Percentiles rank a stretch among this genome's conserved stretches.
Evolutionary conservation across 2,329 filamentous ascomycete genomes (phyloP).

Genomic region (Monilinia fructigena): DNA sequence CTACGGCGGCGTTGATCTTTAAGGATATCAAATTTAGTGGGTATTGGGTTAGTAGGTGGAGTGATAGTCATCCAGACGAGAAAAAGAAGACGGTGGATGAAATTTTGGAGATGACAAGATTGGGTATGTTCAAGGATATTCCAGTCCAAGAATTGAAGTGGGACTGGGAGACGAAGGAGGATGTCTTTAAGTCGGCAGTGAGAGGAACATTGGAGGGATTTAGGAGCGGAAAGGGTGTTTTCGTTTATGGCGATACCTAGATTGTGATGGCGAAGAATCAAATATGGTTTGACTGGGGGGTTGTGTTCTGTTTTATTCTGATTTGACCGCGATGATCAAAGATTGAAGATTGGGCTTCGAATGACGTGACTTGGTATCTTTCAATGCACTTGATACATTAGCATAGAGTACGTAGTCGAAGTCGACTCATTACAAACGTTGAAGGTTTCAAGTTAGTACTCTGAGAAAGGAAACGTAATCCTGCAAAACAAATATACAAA

Average conservation of each 20-base stretch:
- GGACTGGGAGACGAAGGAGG: slow-evolving; percentile 75
- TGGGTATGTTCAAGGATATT: slow-evolving; percentile 76
- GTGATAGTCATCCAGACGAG: slow-evolving; percentile 67
- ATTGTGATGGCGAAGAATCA: background rate
- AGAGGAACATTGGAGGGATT: slow-evolving; percentile 83
- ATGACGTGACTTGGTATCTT: background rate
- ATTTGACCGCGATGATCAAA: background rate
- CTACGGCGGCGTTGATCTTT: slow-evolving; percentile 87
- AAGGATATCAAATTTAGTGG: slow-evolving; percentile 85
- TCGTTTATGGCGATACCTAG: slow-evolving; percentile 66
- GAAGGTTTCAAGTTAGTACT: background rate
- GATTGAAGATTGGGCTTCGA: background rate
- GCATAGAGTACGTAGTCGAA: background rate
- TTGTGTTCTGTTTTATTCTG: background rate
- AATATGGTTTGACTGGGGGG: background rate
- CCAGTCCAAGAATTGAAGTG: slow-evolving; percentile 81
- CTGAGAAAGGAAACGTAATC: background rate
- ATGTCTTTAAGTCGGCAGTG: slow-evolving; percentile 68
- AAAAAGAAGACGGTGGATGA: slow-evolving; percentile 82
- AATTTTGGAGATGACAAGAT: slow-evolving; percentile 71
- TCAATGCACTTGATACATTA: background rate
- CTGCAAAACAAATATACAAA: no score
- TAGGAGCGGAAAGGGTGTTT: slow-evolving; percentile 83
- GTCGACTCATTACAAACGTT: background rate
- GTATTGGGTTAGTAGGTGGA: slow-evolving; percentile 95